A percentile compares a stretch with the other conserved stretches of the same genome.
These are phyloP conservation scores for Calonectria honghensis DNA, from an alignment of 2,329 filamentous ascomycete species.

Conservation along the genomic window DNA sequence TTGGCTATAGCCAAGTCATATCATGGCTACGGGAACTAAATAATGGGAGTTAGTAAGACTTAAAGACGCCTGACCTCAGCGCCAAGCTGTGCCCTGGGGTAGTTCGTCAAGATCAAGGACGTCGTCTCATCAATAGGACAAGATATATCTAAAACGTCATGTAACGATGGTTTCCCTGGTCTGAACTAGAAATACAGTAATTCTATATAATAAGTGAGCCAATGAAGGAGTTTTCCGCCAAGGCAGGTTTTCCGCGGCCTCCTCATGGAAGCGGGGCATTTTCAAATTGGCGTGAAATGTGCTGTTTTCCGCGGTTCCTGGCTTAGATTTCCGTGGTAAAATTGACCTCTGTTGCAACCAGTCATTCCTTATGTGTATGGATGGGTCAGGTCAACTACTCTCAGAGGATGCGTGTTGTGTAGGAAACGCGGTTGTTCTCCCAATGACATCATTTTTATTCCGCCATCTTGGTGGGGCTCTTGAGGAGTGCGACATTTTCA, in stretches of 20 bases:
- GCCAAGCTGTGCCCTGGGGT: too few species aligned
- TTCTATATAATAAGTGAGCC: not conserved
- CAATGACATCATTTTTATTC: slow-evolving; percentile 17
- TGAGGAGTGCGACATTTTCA: not conserved
- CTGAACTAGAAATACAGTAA: not conserved
- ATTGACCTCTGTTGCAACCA: not conserved
- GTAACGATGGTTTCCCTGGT: too few species aligned
- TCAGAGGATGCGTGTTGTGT: not conserved
- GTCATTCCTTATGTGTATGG: too few species aligned
- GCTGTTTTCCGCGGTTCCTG: not conserved
- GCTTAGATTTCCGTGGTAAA: not conserved
- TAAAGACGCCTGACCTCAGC: too few species aligned
- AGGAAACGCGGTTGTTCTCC: not conserved
- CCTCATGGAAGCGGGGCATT: not conserved
- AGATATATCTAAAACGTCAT: too few species aligned
- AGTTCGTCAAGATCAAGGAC: too few species aligned
- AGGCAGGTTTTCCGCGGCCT: slow-evolving; percentile 1
- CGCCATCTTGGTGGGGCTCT: not conserved
- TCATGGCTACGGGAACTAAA: too few species aligned
- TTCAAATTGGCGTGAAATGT: not conserved
- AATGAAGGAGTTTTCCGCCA: not conserved
- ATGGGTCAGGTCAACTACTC: too few species aligned
- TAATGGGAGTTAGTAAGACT: too few species aligned
- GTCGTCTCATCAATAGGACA: too few species aligned
- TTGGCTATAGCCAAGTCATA: too few species aligned